Conservation (phyloP, 108 stramenopile species). For the Chaetoceros muelleri region DNA sequence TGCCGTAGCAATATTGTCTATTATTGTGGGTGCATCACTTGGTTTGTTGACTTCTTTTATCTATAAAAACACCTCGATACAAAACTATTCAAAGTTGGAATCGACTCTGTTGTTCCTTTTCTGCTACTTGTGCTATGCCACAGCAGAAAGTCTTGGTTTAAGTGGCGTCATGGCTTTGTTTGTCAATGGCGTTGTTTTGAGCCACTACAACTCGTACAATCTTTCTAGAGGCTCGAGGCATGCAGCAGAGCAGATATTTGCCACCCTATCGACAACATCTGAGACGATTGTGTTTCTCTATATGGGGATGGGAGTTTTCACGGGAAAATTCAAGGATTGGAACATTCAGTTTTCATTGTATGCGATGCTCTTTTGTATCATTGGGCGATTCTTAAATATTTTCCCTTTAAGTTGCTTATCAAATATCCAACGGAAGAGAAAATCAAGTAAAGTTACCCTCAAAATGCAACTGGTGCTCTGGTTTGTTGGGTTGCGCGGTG, state of each 20-base stretch:
- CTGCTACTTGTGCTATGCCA: conserved; percentile 89
- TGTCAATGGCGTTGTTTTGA: conserved; percentile 86
- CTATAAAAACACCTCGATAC: conserved; percentile 81
- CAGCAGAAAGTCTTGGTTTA: conserved; percentile 79
- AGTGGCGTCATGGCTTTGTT: conserved; percentile 95
- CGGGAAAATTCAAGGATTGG: conserved; percentile 68
- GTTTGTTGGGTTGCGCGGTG: conserved; percentile 94
- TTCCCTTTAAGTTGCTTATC: conserved; percentile 85
- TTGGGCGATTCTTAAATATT: conserved; percentile 81
- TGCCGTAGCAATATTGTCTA: conserved; percentile 41
- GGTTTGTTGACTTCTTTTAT: conserved; percentile 75
- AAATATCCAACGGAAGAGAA: conserved; percentile 56
- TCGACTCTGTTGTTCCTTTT: conserved; percentile 88
- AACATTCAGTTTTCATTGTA: conserved; percentile 62
- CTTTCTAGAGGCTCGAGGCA: conserved; percentile 72
- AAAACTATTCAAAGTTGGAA: conserved; percentile 87
- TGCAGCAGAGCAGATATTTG: conserved; percentile 89
- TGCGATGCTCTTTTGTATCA: conserved; percentile 74
- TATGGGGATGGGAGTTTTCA: conserved; percentile 97
- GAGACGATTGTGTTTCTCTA: conserved; percentile 94
- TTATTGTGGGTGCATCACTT: conserved; percentile 78
- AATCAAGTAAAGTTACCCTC: conserved; percentile 38
- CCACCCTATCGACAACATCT: conserved; percentile 79
- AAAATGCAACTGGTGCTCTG: conserved; percentile 90
- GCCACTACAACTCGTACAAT: conserved; percentile 95